Evolutionary conservation across 2,329 filamentous ascomycete species (phyloP).

Genomic region (Piedraia hortae): DNA sequence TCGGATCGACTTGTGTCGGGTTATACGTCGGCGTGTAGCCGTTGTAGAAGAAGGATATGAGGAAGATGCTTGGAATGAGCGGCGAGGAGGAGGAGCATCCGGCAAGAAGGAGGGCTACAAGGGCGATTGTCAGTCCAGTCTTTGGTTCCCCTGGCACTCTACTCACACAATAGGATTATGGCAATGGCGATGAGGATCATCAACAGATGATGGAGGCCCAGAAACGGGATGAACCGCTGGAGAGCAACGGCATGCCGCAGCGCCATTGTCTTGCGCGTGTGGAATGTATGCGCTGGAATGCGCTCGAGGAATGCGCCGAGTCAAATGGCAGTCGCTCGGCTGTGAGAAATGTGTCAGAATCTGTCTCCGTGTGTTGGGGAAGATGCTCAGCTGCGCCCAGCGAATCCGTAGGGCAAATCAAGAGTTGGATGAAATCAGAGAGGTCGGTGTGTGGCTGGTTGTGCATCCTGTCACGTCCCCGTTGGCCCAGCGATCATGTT

Average conservation of each 20-base stretch:
- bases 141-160: background rate
- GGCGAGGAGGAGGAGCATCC: slow-evolving; percentile 94
- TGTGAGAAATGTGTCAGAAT: too few relatives aligned
- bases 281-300: too few relatives aligned
- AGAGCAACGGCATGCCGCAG: slow-evolving; percentile 24
- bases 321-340: background rate
- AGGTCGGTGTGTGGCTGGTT: too few relatives aligned
- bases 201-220: slow-evolving; percentile 59
- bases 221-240: slow-evolving; percentile 29
- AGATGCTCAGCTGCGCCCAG: too few relatives aligned
- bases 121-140: background rate
- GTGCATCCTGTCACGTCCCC: too few relatives aligned
- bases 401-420: too few relatives aligned
- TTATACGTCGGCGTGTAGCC: slow-evolving; percentile 57
- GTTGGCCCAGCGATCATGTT: too few relatives aligned
- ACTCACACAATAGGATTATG: slow-evolving; percentile 83
- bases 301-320: too few relatives aligned
- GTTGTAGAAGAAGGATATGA: slow-evolving; percentile 93
- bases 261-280: slow-evolving; percentile 18
- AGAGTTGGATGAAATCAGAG: too few relatives aligned
- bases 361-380: too few relatives aligned
- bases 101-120: slow-evolving; percentile 58
- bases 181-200: slow-evolving; percentile 90
- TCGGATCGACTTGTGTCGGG: slow-evolving; percentile 73
- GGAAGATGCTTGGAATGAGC: slow-evolving; percentile 81